A percentile compares a stretch with the other conserved stretches of the same genome.
Conservation (phyloP, 352 stramenopile genomes). For the Proteromonas lacertae region DNA sequence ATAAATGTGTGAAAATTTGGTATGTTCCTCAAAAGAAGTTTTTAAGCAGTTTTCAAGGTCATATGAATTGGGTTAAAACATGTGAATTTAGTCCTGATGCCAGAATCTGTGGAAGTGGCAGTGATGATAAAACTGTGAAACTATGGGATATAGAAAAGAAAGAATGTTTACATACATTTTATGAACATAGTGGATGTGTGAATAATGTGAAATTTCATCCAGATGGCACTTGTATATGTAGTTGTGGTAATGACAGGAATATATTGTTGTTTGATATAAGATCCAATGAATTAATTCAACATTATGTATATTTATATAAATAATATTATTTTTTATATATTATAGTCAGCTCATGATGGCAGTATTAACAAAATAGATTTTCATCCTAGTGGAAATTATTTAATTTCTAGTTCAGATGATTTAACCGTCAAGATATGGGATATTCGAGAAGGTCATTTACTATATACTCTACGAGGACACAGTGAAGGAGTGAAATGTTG, state of each 20-base stretch:
- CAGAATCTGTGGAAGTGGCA: constrained; percentile 23
- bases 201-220: constrained; percentile 18
- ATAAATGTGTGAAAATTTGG: constrained; percentile 49
- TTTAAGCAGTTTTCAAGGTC: constrained; percentile 31
- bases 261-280: constrained; percentile 41
- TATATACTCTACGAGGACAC: constrained; percentile 59
- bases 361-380: not conserved
- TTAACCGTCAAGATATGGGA: constrained; percentile 55
- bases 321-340: constrained; percentile 2
- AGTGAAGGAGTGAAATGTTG: no score
- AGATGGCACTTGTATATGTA: constrained; percentile 21
- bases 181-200: constrained; percentile 23
- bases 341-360: not conserved
- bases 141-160: constrained; percentile 46
- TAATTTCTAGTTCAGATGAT: constrained; percentile 47
- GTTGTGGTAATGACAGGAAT: constrained; percentile 11
- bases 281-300: constrained; percentile 33
- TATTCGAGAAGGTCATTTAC: constrained; percentile 43
- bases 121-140: constrained; percentile 57
- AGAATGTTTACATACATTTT: constrained; percentile 31
- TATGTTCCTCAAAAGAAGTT: constrained; percentile 33
- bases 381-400: constrained; percentile 28
- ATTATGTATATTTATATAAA: no score
- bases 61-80: constrained; percentile 58
- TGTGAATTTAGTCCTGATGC: constrained; percentile 32